Evolutionary conservation across 169 alveolate species (phyloP), one percentile per base, ranked within the genome.

Genomic region (Cryptosporidium sp.): DNA sequence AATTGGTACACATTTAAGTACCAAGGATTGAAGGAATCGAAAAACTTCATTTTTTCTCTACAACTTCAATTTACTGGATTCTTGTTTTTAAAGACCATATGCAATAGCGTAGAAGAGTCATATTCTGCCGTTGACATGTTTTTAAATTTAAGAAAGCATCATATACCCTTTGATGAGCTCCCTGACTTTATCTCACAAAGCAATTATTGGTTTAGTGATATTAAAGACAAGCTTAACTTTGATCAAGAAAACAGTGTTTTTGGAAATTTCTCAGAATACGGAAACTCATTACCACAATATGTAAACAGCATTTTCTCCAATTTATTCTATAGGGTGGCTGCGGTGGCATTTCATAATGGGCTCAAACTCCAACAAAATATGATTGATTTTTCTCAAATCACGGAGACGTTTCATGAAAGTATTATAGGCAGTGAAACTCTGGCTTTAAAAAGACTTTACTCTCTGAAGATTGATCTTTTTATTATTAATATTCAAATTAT

Each of bases 111-210:
- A 12, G 67, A 35, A 21, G 41, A 70, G 18, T 23, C 84, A 43
- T 70, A 65, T 21, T n/a, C n/a, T 5, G 65, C 39, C 8, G 31
- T 31, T 29, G 33, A 70, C 7, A n/a, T 70, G n/a, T 43, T 70
- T n/a, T 29, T 70, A 43, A 12, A 18, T 43, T 41, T 70, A 39
- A 45, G 43, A 21, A 41, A 58, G 35, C 51, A 52, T 58, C 23
- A 73, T 29, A 73, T 73, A 37, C 52, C 86, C 5, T 52, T 55
- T 29, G 86, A 73, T 39, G 58, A 73, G 5, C 68, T 73, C n/a
- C 86, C 86, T 31, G 86, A 73, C 3, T 73, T 73, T 41, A 73
- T 73, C 23, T 73, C 86, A 16, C 23, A 73, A 16, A 55, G 31
- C 35, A 59, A 73, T 26, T 73, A 51, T 37, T 73, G 70, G 43